Evolutionary conservation across 176 grass and related monocot genomes (phyloP).

Genomic region (Panicum miliaceum): DNA sequence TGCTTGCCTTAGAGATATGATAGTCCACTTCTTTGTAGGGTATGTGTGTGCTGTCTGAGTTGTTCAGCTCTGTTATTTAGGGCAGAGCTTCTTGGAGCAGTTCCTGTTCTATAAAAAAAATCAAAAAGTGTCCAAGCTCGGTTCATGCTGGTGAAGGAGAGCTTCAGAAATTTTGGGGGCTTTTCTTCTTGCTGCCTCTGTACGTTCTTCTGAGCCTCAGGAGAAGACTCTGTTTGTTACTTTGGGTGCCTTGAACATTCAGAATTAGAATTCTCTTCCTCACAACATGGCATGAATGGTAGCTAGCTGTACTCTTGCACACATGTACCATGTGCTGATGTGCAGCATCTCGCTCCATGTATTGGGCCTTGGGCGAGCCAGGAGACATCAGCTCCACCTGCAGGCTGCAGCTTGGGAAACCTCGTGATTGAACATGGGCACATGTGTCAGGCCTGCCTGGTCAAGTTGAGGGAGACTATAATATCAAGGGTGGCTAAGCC

Average conservation of each 20-base stretch:
- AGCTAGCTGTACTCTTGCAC: neutral
- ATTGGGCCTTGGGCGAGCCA: neutral
- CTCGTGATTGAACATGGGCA: neutral
- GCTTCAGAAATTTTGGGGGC: neutral
- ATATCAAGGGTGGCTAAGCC: neutral
- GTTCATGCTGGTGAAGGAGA: neutral
- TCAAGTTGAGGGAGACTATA: neutral
- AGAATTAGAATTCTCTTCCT: neutral
- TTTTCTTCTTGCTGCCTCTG: neutral
- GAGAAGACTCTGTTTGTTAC: neutral
- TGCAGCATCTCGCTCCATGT: neutral
- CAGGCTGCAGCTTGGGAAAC: neutral
- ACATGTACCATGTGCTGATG: neutral
- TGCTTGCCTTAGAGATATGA: neutral
- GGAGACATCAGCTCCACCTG: neutral
- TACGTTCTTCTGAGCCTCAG: neutral
- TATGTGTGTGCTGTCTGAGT: neutral
- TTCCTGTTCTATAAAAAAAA: neutral
- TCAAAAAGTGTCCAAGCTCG: neutral
- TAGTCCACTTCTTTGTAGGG: neutral
- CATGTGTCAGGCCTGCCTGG: neutral
- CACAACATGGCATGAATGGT: neutral
- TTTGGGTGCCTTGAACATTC: neutral
- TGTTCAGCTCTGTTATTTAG: neutral
- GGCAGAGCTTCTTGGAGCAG: neutral